phyloP scores from a whole-genome alignment of 208 protist species.

The Leishmania gerbilli region DNA sequence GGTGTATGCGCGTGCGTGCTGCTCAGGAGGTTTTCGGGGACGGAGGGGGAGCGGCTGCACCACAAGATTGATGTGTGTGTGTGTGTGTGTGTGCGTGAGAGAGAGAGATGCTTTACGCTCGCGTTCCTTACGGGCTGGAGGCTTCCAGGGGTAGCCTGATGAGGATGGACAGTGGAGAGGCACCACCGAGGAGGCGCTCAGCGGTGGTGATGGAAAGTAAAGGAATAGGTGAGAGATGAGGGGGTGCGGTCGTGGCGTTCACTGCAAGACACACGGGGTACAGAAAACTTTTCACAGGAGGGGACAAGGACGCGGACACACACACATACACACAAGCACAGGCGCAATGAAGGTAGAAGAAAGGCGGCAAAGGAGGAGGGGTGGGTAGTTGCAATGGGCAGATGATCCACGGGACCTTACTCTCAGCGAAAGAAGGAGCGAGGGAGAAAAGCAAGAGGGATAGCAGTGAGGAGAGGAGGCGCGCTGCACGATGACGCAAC shows the following conservation, averaged over 20 bases:
- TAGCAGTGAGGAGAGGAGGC: not conserved
- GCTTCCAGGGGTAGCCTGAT: too few species aligned
- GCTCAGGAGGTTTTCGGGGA: not conserved
- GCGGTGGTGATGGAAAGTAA: not conserved
- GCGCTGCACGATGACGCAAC: not conserved
- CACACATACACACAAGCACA: not conserved
- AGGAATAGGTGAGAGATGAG: not conserved
- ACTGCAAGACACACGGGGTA: not conserved
- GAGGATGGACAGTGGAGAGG: not conserved
- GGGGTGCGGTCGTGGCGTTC: not conserved
- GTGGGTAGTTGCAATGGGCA: not conserved
- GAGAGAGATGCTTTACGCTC: not conserved
- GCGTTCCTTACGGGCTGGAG: not conserved
- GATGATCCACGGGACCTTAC: too few species aligned
- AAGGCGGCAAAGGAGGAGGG: not conserved
- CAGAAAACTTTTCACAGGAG: too few species aligned
- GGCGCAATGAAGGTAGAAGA: not conserved
- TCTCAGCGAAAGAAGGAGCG: not conserved
- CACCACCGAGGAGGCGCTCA: not conserved
- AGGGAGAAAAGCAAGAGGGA: not conserved
- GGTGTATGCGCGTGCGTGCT: not conserved
- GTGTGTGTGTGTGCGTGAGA: not conserved
- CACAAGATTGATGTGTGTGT: not conserved
- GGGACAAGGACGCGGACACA: not conserved
- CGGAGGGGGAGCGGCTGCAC: not conserved